Base-by-base conservation (phyloP, 2,329 filamentous ascomycete species). In the Xylaria sp. region DNA sequence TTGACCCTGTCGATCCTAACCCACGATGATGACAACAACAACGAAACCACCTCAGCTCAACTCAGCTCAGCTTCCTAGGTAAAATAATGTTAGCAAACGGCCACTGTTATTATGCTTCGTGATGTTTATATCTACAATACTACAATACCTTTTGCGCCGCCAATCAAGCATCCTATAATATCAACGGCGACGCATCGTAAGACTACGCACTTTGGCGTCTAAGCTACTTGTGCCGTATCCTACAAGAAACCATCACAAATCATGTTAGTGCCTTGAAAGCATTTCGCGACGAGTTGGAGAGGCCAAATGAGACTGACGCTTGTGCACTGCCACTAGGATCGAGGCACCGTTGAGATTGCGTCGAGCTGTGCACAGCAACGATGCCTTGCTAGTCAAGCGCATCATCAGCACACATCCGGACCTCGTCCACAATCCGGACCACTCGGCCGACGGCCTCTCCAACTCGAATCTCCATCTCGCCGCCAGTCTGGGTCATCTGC, bases 401-500 rank as follows among this genome's bases (percentile, higher is more conserved):
- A 94, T 97, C 78, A 85, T 97, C 73, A 88, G 86, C 72, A 90
- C 90, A 68, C 90, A 95, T 77, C 92, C 91, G 0, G 78, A 82
- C 20, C 88, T 91, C 71, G 84, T 97, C 34, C 90, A 91, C 76
- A 97, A 97, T 77, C 93, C 94, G 2, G 93, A 97, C 80, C 87
- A 88, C 74, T 88, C 89, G 3, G 86, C 90, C 70, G 76, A 80
- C 9, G 88, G 87, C 59, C 90, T 93, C 73, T 92, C 91, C 79
- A 96, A 97, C 82, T 95, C 93, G 2, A 94, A 90, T 72, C 86
- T 97, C 48, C 94, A 97, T 80, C 86, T 97, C 2, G 92, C 94
- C 52, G 92, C 92, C 12, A 88, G 88, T 8, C 85, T 94, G 66
- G 94, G 93, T 62, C 88, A 91, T 77, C 84, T 89, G 8, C 83